Percentiles rank a stretch among this genome's conserved stretches.
Evolutionary conservation across 2,329 filamentous ascomycete genomes (phyloP).

Genomic region (Monilinia aucupariae): DNA sequence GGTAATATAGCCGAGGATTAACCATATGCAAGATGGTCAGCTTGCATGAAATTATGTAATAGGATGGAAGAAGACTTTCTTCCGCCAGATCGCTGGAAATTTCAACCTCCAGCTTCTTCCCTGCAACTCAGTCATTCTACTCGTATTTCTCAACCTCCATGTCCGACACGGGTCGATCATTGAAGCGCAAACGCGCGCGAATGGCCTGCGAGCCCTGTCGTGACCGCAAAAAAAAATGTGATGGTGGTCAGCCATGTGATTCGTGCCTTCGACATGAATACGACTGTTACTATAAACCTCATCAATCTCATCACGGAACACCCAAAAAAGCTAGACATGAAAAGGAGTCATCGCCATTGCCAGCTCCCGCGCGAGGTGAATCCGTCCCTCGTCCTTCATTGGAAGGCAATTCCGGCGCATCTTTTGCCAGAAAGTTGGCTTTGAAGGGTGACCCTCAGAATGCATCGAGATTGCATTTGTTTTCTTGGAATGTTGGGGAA

Average conservation of each 20-base stretch:
- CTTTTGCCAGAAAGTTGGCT: not conserved
- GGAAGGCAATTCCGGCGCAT: conserved; percentile 4
- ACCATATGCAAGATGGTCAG: not conserved
- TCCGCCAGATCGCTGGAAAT: not conserved
- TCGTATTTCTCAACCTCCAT: not conserved
- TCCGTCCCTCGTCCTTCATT: not conserved
- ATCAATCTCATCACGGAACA: not conserved
- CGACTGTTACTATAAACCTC: not conserved
- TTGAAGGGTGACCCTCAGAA: conserved; percentile 19
- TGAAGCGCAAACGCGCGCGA: conserved; percentile 10
- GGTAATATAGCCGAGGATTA: not conserved
- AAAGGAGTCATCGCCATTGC: not conserved
- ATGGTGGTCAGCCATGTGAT: conserved; percentile 9
- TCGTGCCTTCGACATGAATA: conserved; percentile 3
- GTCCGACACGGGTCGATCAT: not conserved
- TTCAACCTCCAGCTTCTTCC: not conserved
- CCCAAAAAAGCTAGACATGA: not conserved
- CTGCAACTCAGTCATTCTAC: not conserved
- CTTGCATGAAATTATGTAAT: not conserved
- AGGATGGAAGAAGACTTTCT: not conserved
- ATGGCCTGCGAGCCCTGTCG: conserved; percentile 14
- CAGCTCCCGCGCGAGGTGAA: not conserved
- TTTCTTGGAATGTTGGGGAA: conserved; percentile 37
- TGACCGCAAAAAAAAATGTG: conserved; percentile 12
- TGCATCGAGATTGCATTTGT: conserved; percentile 36